Evolutionary conservation across 768 basidiomycete species (phyloP).

Genomic region (Suillus occidentalis): DNA sequence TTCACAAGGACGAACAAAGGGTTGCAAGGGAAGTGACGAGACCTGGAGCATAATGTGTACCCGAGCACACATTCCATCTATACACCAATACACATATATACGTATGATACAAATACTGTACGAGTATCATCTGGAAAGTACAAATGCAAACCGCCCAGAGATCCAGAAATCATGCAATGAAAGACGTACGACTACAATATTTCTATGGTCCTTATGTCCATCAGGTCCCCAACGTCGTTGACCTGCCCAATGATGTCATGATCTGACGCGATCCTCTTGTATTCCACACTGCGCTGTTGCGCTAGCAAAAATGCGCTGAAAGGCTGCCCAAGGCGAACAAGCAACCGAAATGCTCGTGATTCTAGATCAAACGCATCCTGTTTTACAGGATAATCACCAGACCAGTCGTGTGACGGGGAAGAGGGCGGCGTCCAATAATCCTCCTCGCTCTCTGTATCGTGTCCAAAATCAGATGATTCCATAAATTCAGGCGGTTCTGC

Average conservation of each 20-base stretch:
- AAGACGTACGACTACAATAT: no score
- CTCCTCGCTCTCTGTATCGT: not conserved
- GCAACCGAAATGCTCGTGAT: not conserved
- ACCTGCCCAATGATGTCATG: no score
- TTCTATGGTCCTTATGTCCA: no score
- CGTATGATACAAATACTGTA: no score
- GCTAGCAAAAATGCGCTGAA: not conserved
- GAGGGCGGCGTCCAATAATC: not conserved
- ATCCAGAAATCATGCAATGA: no score
- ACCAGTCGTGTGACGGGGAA: not conserved
- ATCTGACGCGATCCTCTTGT: not conserved
- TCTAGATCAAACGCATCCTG: not conserved
- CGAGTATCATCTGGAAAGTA: not conserved
- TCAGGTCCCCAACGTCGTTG: no score
- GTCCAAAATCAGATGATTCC: not conserved
- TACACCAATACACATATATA: no score
- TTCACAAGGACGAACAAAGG: no score
- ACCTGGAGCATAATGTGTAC: no score
- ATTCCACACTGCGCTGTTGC: not conserved
- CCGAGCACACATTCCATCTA: no score
- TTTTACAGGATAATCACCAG: not conserved
- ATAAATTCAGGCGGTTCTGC: not conserved
- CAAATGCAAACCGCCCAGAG: not conserved
- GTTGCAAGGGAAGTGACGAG: no score
- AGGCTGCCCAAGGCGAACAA: no score